Conservation (phyloP, 768 basidiomycete genomes). For the Amanita exitialis region DNA sequence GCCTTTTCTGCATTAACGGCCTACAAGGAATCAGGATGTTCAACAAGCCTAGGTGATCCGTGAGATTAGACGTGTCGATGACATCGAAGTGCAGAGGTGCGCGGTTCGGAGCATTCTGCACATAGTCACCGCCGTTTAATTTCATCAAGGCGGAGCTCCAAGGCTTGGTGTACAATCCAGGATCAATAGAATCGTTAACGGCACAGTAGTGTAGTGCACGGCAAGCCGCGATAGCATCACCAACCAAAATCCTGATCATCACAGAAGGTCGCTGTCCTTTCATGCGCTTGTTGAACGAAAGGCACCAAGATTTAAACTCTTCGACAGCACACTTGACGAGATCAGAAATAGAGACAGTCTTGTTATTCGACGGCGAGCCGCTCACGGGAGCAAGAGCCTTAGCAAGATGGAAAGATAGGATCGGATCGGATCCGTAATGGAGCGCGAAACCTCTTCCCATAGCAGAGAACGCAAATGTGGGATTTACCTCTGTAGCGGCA, state of each 20-base stretch:
- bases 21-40: slow-evolving; percentile 29
- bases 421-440: slow-evolving; percentile 35
- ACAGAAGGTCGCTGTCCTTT: slow-evolving; percentile 6
- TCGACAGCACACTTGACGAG: slow-evolving; percentile 18
- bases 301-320: slow-evolving; percentile 26
- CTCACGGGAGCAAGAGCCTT: slow-evolving; percentile 16
- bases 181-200: slow-evolving; percentile 11
- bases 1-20: slow-evolving; percentile 24
- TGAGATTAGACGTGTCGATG: slow-evolving; percentile 41
- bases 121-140: slow-evolving; percentile 24
- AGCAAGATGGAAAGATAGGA: slow-evolving; percentile 31
- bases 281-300: slow-evolving; percentile 15
- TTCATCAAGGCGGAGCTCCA: slow-evolving; percentile 25
- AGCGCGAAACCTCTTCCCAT: slow-evolving; percentile 27
- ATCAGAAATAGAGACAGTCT: slow-evolving; percentile 9
- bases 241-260: slow-evolving; percentile 28
- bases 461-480: slow-evolving; percentile 33
- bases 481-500: slow-evolving; percentile 26
- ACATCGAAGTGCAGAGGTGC: slow-evolving; percentile 31
- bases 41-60: slow-evolving; percentile 36
- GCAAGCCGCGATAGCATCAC: slow-evolving; percentile 30
- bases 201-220: slow-evolving; percentile 20
- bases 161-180: slow-evolving; percentile 20
- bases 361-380: background rate
- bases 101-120: background rate